Evolutionary conservation across 306 rosid genomes (phyloP), one percentile per base, ranked within the genome.

Genomic region (Prunus mongolica): DNA sequence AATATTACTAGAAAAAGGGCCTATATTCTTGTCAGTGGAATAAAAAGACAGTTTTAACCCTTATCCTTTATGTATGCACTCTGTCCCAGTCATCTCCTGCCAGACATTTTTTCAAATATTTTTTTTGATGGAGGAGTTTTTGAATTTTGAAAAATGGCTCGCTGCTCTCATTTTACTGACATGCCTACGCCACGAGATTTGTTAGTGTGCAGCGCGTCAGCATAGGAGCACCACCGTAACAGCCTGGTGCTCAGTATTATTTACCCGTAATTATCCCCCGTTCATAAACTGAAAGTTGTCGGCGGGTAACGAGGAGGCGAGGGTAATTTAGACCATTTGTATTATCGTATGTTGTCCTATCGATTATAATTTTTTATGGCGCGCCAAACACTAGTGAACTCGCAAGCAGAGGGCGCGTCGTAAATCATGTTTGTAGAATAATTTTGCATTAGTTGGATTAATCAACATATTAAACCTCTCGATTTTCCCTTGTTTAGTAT

Each of bases 141-240:
- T 67, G 55, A 78, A 77, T 58, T 82, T 77, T 72, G 78, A 82
- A 77, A 81, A 73, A 30, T 38, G 71, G 79, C 63, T 72, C 44
- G n/a, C 76, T 6, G 19, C 45, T 24, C 78, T 20, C 62, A 63
- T 32, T 71, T 79, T 78, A 19, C 76, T 65, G 77, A 65, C 57
- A 74, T 65, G 80, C 71, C 72, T 60, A 38, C 75, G 63, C 50
- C 75, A 1, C 19, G 58, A 72, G 47, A 18, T 5, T 3, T 16
- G 30, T 25, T 73, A 3, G 0, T 2, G 20, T 75, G 49, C 47
- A 46, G 20, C 55, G 8, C 25, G 56, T 9, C 38, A 6, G 13
- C n/a, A 67, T 62, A 27, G 69, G 25, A 12, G 32, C 25, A 25
- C 24, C 32, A 47, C 25, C 68, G 18, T 32, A 64, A 30, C 75